These are phyloP conservation scores for Sugiyamaella smithiae DNA, from an alignment of 805 yeast species.

Conservation along the genomic window DNA sequence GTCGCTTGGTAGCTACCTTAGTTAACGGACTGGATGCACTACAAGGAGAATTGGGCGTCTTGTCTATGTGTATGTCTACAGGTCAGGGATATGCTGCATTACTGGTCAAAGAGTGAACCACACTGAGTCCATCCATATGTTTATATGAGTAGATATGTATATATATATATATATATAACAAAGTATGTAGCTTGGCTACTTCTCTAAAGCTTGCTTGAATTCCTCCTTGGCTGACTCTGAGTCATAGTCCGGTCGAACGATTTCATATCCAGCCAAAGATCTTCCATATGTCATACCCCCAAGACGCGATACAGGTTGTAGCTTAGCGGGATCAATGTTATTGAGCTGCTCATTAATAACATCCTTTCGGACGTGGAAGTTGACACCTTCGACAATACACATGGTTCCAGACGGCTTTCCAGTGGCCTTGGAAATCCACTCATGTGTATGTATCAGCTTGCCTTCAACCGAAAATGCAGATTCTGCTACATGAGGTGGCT, in stretches of 20 bases:
- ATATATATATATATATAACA: too few relatives aligned
- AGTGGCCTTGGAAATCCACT: constrained; percentile 41
- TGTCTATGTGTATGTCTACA: constrained; percentile 43
- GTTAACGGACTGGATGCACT: constrained; percentile 35
- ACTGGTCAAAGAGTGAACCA: too few relatives aligned
- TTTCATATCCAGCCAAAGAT: constrained; percentile 44
- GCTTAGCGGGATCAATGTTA: constrained; percentile 44
- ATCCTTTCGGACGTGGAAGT: constrained; percentile 58
- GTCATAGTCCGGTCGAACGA: constrained; percentile 43
- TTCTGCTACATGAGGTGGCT: constrained; percentile 58
- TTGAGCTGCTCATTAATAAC: constrained; percentile 42
- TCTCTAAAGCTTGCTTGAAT: background rate
- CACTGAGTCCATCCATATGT: too few relatives aligned
- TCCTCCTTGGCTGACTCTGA: constrained; percentile 10
- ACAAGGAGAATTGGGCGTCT: constrained; percentile 37
- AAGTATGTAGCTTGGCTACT: too few relatives aligned
- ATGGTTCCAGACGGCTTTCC: constrained; percentile 39
- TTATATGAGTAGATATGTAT: too few relatives aligned
- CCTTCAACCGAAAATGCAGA: constrained; percentile 60
- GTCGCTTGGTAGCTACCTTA: constrained; percentile 40
- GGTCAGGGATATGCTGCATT: constrained; percentile 42
- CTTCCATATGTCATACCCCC: constrained; percentile 51
- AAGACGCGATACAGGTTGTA: constrained; percentile 54
- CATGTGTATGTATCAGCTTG: constrained; percentile 44
- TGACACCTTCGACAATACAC: constrained; percentile 52